Evolutionary conservation across 2,329 filamentous ascomycete species (phyloP), one percentile per base, ranked within the genome.

Genomic region (Fusarium pseudoanthophilum): DNA sequence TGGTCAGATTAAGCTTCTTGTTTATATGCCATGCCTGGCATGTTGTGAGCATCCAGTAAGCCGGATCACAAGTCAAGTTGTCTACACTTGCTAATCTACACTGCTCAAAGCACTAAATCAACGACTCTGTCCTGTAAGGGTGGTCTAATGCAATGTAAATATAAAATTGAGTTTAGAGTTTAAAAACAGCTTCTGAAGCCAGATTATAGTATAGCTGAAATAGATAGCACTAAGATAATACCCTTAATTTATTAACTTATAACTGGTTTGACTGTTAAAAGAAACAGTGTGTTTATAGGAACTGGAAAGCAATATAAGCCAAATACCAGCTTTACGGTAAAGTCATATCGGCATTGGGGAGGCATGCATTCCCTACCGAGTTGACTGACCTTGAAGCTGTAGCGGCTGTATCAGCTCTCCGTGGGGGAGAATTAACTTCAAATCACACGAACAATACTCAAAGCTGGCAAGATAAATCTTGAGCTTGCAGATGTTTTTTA

Each of bases 121-220:
- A 40, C 7, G 0, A 5, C 24, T 16, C 26, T 26, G 26, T 26
- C 26, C 26, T 4, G 15, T 13, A 40, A 6, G 20, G 8, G 18
- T 28, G 3, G 15, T 14, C 24, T n/a, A 11, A 14, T 14, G 7
- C 2, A n/a, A n/a, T n/a, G 4, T 1, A 7, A 18, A 40, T 7
- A 55, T n/a, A 5, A 0, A n/a, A 1, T 5, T 14, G 2, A 11
- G 20, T 10, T 13, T 28, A 1, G 15, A 18, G 11, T 30, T 30
- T 30, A 30, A 3, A 30, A 26, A n/a, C 4, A 14, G 20, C 11
- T n/a, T 16, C 2, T n/a, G 5, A 8, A 26, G n/a, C 6, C 7
- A 36, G 3, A 5, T 0, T 11, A 2, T 15, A 7, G 10, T 24
- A 15, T 7, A 7, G 8, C 2, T 14, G 21, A 15, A 24, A 4